A percentile compares a stretch with the other conserved stretches of the same genome.
These are phyloP conservation scores for Pugionium cornutum DNA, from an alignment of 345 rosid species.

Conservation along the genomic window DNA sequence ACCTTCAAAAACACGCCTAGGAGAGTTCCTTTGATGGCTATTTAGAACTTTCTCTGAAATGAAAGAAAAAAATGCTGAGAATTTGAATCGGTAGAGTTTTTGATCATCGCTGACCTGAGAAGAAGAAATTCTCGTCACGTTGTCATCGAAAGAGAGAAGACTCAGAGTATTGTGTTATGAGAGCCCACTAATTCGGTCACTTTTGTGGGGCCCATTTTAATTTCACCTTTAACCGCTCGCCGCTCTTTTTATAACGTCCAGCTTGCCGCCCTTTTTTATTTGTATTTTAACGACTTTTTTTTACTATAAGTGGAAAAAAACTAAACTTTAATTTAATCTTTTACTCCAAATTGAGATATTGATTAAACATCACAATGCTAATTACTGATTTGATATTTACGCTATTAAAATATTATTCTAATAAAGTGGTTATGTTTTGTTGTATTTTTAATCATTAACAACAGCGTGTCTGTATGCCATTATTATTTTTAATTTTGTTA, in stretches of 20 bases:
- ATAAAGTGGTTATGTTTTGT: too few species aligned
- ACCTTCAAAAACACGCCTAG: background rate
- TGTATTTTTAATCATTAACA: too few species aligned
- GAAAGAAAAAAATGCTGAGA: constrained; percentile 2
- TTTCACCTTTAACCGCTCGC: constrained; percentile 23
- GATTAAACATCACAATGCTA: too few species aligned
- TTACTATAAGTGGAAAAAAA: too few species aligned
- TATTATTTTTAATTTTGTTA: too few species aligned
- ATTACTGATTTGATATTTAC: too few species aligned
- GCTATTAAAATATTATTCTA: too few species aligned
- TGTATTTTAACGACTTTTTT: constrained; percentile 11
- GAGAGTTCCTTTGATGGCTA: background rate
- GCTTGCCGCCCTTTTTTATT: constrained; percentile 26
- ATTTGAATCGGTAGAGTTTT: constrained; percentile 35
- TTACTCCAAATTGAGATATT: too few species aligned
- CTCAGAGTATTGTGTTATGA: constrained; percentile 16
- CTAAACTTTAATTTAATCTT: too few species aligned
- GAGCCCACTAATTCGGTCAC: constrained; percentile 30
- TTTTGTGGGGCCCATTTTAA: constrained; percentile 22
- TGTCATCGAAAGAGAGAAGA: background rate
- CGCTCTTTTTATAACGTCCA: constrained; percentile 16
- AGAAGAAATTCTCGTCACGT: constrained; percentile 29
- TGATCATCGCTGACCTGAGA: constrained; percentile 24
- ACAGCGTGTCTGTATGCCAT: too few species aligned
- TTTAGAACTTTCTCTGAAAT: background rate